Percentiles rank a stretch among this genome's conserved stretches.
Conservation (phyloP, 257 asterid species). For the Verbena officinalis region DNA sequence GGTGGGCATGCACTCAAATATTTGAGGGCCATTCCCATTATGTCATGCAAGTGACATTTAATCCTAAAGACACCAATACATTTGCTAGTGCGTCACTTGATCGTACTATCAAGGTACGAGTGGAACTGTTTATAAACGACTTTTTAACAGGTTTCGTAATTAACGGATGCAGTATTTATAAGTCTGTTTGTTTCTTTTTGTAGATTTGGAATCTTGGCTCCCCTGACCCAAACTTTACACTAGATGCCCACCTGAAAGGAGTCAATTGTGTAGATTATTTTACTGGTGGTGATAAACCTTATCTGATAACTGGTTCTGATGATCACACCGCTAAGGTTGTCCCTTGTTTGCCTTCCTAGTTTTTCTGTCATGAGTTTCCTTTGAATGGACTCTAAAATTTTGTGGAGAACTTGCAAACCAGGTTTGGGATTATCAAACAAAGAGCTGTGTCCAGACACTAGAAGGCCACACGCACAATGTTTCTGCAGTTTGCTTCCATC, state of each 20-base stretch:
- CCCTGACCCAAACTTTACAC: slow-evolving; percentile 97
- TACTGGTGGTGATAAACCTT: slow-evolving; percentile 98
- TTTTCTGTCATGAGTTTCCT: slow-evolving; percentile 24
- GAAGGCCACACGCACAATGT: slow-evolving; percentile 99
- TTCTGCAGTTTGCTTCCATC: slow-evolving; percentile 99
- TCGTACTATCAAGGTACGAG: slow-evolving; percentile 86
- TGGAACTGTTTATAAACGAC: slow-evolving; percentile 12
- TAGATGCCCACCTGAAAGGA: slow-evolving; percentile 96
- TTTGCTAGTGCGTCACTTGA: slow-evolving; percentile 99
- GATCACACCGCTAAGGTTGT: slow-evolving; percentile 98
- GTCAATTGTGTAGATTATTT: slow-evolving; percentile 98
- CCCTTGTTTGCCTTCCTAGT: slow-evolving; percentile 24
- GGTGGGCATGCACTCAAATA: slow-evolving; percentile 95
- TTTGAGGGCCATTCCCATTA: slow-evolving; percentile 99
- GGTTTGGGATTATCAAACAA: slow-evolving; percentile 99
- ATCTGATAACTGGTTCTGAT: slow-evolving; percentile 93
- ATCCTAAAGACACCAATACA: slow-evolving; percentile 97
- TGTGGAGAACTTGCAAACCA: slow-evolving; percentile 40
- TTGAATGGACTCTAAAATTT: slow-evolving; percentile 16
- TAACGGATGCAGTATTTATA: slow-evolving; percentile 13
- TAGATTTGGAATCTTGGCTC: slow-evolving; percentile 99
- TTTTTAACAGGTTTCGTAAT: slow-evolving; percentile 1
- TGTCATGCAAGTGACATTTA: slow-evolving; percentile 98
- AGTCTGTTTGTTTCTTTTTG: slow-evolving; percentile 33
- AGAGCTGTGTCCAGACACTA: slow-evolving; percentile 97